Base-by-base conservation (phyloP, 495 filamentous ascomycete species). In the Aspergillus heteromorphus region DNA sequence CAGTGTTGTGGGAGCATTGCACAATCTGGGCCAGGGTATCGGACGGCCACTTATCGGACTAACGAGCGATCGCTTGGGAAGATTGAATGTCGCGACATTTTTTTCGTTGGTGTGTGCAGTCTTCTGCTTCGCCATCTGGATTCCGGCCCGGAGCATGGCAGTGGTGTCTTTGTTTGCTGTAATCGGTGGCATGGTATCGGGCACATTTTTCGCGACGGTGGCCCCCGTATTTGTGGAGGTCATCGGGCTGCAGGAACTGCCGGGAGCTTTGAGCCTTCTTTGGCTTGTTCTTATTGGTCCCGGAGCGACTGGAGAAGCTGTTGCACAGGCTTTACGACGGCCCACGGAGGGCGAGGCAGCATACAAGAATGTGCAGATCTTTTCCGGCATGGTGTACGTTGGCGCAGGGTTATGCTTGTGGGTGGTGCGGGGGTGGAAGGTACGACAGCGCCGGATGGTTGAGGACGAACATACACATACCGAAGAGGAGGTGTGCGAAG, bases 41-140 rank as follows among this genome's bases (percentile, higher is more conserved):
- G 86, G 87, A 11, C 73, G 88, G 8, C 87, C 86, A 2, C 62
- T 80, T 2, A 83, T 91, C 19, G 89, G 89, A 0, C 68, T 84
- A 20, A 75, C 81, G 20, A 86, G 84, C 52, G 89, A 92, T 63
- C 59, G 58, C 19, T 70, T 80, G 48, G 87, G 88, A 0, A 73
- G 85, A 23, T 67, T 90, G 41, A 83, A 88, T 54, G 73, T 85
- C 30, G 80, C 87, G 10, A 74, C 73, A 2, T 48, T 77, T 0
- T 77, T 83, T 48, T 87, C 84, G 0, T 63, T 86, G 16, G 56
- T 83, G 7, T 79, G 79, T 11, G 83, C 80, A 3, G 23, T 89
- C 6, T 69, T 80, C 9, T 76, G 78, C 34, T 79, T 91, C 48
- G 79, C 82, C 16, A 67, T 91, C 4, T 92, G 88, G 88, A 79